Conservation (phyloP, 108 stramenopile genomes). For the Aurantiochytrium sp. region DNA sequence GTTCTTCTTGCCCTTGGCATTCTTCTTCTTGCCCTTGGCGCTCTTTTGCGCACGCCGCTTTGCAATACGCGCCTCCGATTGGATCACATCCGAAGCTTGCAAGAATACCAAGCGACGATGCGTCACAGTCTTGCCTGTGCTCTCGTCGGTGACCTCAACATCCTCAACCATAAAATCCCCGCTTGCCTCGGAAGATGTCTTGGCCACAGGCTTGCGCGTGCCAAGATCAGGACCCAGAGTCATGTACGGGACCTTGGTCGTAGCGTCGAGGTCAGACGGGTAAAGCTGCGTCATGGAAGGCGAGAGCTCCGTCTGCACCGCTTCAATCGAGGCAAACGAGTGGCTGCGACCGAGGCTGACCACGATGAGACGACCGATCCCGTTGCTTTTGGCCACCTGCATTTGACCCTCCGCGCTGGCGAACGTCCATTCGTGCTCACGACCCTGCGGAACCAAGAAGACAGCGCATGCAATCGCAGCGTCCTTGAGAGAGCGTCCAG, state of each 20-base stretch:
- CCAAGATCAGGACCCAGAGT: not conserved
- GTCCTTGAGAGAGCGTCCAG: not conserved
- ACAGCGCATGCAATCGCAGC: not conserved
- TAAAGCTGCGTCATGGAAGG: not conserved
- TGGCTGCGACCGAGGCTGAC: not conserved
- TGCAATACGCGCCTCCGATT: not conserved
- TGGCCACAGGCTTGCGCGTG: not conserved
- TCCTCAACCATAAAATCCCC: not conserved
- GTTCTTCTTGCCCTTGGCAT: not conserved
- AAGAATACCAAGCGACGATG: not conserved
- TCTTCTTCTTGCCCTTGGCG: not conserved
- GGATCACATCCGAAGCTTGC: not conserved
- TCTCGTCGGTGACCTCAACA: not conserved
- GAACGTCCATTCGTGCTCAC: slow-evolving; percentile 2
- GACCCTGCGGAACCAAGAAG: slow-evolving; percentile 15
- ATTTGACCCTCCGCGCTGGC: not conserved
- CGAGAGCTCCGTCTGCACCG: not conserved
- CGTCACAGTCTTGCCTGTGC: not conserved
- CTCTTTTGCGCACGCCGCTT: not conserved
- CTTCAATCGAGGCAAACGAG: not conserved
- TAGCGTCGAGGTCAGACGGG: not conserved
- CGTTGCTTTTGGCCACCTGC: not conserved
- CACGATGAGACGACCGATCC: not conserved
- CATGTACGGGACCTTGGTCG: not conserved
- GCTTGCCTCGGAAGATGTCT: not conserved